These are phyloP conservation scores for Chytriomyces sp. DNA, from an alignment of 192 early-diverging fungal genomes.

Conservation along the genomic window DNA sequence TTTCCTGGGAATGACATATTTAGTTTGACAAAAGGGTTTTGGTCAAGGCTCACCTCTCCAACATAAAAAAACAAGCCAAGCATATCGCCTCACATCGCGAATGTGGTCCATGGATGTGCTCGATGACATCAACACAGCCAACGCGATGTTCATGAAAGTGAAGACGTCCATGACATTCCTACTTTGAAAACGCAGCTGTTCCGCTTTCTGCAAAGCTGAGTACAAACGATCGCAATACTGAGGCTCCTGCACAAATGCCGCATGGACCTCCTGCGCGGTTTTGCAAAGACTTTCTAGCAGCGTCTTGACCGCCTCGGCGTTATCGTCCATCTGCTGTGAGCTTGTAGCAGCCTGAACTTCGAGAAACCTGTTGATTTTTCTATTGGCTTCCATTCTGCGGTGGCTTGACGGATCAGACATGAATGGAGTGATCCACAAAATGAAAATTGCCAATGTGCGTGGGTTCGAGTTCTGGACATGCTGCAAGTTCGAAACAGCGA, in stretches of 20 bases:
- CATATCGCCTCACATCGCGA: conserved; percentile 2
- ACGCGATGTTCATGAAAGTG: neutral
- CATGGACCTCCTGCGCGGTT: neutral
- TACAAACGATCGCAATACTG: neutral
- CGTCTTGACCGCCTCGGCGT: neutral
- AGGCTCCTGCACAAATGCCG: neutral
- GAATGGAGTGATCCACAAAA: too few relatives aligned
- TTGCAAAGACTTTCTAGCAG: neutral
- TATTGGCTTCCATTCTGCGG: too few relatives aligned
- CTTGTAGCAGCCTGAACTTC: neutral
- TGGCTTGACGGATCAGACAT: too few relatives aligned
- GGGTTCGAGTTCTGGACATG: too few relatives aligned
- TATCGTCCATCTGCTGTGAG: neutral
- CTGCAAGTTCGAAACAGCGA: too few relatives aligned
- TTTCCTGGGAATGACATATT: neutral
- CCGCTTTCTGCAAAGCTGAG: neutral
- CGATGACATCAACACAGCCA: neutral
- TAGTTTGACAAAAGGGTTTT: neutral
- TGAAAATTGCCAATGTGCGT: too few relatives aligned
- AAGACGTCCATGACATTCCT: neutral
- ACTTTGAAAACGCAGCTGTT: neutral
- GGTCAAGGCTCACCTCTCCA: neutral
- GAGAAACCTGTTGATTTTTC: neutral
- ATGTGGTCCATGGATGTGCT: neutral
- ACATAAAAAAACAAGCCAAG: conserved; percentile 9